A percentile compares a stretch with the other conserved stretches of the same genome.
Conservation (phyloP, 257 asterid genomes). For the Solanum verrucosum region DNA sequence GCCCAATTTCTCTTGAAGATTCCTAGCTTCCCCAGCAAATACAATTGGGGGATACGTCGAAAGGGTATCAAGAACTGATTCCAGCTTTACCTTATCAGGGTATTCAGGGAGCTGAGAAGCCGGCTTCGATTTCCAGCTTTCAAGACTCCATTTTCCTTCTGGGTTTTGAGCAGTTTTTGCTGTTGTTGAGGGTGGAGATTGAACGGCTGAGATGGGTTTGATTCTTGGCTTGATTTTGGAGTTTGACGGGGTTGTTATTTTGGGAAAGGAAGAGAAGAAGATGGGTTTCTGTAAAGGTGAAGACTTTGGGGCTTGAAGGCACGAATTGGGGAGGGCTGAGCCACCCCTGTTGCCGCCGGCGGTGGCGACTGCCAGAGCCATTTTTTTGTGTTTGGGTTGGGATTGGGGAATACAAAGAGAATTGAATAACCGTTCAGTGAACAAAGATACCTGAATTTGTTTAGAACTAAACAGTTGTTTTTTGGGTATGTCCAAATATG, state of each 20-base stretch:
- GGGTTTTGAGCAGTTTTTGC: slow-evolving; percentile 18
- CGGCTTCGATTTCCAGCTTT: slow-evolving; percentile 64
- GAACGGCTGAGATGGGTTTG: slow-evolving; percentile 40
- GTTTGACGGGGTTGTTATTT: background rate
- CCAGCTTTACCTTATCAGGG: slow-evolving; percentile 36
- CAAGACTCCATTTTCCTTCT: slow-evolving; percentile 34
- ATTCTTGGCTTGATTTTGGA: slow-evolving; percentile 12
- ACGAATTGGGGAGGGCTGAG: slow-evolving; percentile 14
- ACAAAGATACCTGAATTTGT: background rate
- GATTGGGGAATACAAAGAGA: background rate
- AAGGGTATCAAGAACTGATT: slow-evolving; percentile 51
- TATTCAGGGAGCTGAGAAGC: slow-evolving; percentile 64
- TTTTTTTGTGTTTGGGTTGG: background rate
- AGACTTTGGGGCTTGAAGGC: background rate
- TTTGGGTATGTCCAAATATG: too few species aligned
- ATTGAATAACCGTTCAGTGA: background rate
- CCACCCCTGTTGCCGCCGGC: background rate
- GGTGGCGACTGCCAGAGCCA: slow-evolving; percentile 20
- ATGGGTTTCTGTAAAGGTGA: slow-evolving; percentile 10
- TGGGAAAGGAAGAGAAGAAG: slow-evolving; percentile 15
- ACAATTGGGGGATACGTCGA: slow-evolving; percentile 71
- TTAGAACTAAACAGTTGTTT: background rate
- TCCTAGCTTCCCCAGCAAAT: slow-evolving; percentile 79
- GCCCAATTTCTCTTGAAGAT: slow-evolving; percentile 57
- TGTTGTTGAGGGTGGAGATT: slow-evolving; percentile 24